These are phyloP conservation scores for Biscogniauxia sp. DNA, from an alignment of 2,329 filamentous ascomycete genomes.

Conservation along the genomic window DNA sequence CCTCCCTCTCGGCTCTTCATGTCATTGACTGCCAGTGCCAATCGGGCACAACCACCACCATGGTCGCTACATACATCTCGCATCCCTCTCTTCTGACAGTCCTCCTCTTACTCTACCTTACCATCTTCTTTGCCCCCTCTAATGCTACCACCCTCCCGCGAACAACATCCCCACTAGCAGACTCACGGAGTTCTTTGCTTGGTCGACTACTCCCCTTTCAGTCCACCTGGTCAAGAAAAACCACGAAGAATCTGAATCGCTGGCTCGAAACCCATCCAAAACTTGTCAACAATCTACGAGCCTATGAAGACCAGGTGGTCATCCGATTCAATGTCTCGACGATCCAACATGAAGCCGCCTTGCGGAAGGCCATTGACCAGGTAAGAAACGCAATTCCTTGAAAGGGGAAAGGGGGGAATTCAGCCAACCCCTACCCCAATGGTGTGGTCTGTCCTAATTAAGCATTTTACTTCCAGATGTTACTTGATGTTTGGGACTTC, in stretches of 20 bases:
- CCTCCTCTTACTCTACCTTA: conserved; percentile 11
- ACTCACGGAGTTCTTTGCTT: conserved; percentile 25
- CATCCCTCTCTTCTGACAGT: conserved; percentile 2
- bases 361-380: conserved; percentile 34
- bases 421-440: conserved; percentile 39
- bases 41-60: neutral
- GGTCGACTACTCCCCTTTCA: conserved; percentile 25
- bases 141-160: conserved; percentile 12
- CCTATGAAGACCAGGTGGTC: conserved; percentile 80
- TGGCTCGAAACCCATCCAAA: conserved; percentile 28
- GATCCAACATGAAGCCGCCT: conserved; percentile 25
- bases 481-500: conserved; percentile 89
- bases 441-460: conserved; percentile 68
- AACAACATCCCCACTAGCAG: conserved; percentile 2
- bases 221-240: conserved; percentile 17
- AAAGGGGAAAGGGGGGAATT: conserved; percentile 48
- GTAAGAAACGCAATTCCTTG: neutral
- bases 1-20: neutral
- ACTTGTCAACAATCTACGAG: conserved; percentile 35
- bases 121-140: conserved; percentile 5
- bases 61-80: conserved; percentile 7
- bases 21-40: neutral
- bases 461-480: conserved; percentile 53
- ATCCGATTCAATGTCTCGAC: conserved; percentile 78
- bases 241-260: conserved; percentile 18